A percentile compares a stretch with the other conserved stretches of the same genome.
Evolutionary conservation across 768 basidiomycete species (phyloP).

Genomic region (Lepiota subincarnata): DNA sequence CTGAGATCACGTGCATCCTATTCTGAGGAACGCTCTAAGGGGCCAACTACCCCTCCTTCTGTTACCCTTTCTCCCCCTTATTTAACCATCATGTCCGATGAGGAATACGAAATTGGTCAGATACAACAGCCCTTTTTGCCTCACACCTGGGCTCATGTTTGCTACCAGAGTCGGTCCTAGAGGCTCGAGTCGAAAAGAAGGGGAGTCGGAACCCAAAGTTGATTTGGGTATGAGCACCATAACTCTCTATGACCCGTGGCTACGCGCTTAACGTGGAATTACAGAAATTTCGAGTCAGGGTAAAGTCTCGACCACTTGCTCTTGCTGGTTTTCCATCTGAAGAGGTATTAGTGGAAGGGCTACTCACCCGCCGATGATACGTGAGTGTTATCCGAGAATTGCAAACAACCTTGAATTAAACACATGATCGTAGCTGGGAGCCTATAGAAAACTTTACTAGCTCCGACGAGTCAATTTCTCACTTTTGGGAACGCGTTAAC

Average conservation of each 20-base stretch:
- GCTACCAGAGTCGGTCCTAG: slow-evolving; percentile 45
- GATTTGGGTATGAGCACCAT: slow-evolving; percentile 41
- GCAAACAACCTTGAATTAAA: not conserved
- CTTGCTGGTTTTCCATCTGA: not conserved
- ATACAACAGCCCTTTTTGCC: slow-evolving; percentile 20
- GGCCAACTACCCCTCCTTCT: not conserved
- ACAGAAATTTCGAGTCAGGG: slow-evolving; percentile 58
- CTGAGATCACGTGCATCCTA: too few relatives aligned
- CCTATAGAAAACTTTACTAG: slow-evolving; percentile 54
- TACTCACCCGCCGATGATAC: slow-evolving; percentile 52
- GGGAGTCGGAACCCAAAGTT: slow-evolving; percentile 40
- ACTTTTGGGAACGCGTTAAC: slow-evolving; percentile 49
- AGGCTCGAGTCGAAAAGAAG: slow-evolving; percentile 45
- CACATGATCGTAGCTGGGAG: slow-evolving; percentile 51
- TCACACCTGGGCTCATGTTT: not conserved
- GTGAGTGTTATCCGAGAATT: slow-evolving; percentile 33
- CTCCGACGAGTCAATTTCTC: slow-evolving; percentile 51
- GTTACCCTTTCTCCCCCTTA: not conserved
- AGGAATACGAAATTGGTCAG: slow-evolving; percentile 65
- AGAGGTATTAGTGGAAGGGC: slow-evolving; percentile 52
- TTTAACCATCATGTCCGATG: slow-evolving; percentile 29
- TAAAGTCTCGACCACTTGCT: slow-evolving; percentile 25
- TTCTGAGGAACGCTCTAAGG: too few relatives aligned
- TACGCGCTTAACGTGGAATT: slow-evolving; percentile 12
- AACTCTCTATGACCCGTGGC: slow-evolving; percentile 7